Percentiles rank a stretch among this genome's conserved stretches.
phyloP scores from a whole-genome alignment of 1,284 basidiomycete species.

The Ustilago cynodontis region DNA sequence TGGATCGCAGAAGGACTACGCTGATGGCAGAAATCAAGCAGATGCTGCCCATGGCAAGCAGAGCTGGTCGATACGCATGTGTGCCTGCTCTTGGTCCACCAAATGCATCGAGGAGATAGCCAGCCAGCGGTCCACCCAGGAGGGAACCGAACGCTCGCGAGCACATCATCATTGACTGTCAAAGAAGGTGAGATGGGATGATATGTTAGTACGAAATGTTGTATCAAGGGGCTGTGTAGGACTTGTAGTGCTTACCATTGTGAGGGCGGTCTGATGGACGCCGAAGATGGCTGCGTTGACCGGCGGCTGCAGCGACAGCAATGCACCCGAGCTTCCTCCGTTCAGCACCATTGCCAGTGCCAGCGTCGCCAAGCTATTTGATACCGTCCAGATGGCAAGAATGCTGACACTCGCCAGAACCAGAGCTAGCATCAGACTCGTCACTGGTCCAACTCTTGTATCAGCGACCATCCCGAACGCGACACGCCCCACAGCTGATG shows the following conservation, averaged over 20 bases:
- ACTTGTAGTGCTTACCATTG: conserved; percentile 28
- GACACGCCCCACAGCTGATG: conserved; percentile 48
- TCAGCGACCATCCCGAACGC: conserved; percentile 55
- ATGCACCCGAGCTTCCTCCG: conserved; percentile 47
- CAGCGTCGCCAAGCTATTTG: conserved; percentile 36
- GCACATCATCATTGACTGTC: conserved; percentile 48
- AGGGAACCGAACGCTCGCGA: conserved; percentile 50
- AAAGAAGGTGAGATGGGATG: neutral
- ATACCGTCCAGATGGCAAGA: conserved; percentile 50
- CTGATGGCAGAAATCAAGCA: conserved; percentile 37
- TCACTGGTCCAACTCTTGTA: conserved; percentile 50
- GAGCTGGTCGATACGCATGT: conserved; percentile 39
- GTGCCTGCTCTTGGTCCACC: conserved; percentile 45
- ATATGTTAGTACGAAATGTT: too few relatives aligned
- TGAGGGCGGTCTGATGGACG: conserved; percentile 42
- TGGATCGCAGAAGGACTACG: conserved; percentile 35
- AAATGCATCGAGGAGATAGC: conserved; percentile 52
- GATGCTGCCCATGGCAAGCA: conserved; percentile 49
- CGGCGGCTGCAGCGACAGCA: conserved; percentile 52
- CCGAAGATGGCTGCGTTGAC: conserved; percentile 56
- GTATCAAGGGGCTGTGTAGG: neutral
- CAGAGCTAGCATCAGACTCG: conserved; percentile 42
- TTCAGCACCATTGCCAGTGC: conserved; percentile 54
- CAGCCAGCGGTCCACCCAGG: conserved; percentile 46
- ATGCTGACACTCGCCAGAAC: conserved; percentile 41